phyloP scores from a whole-genome alignment of 805 yeast species.

The Candida piceae region DNA sequence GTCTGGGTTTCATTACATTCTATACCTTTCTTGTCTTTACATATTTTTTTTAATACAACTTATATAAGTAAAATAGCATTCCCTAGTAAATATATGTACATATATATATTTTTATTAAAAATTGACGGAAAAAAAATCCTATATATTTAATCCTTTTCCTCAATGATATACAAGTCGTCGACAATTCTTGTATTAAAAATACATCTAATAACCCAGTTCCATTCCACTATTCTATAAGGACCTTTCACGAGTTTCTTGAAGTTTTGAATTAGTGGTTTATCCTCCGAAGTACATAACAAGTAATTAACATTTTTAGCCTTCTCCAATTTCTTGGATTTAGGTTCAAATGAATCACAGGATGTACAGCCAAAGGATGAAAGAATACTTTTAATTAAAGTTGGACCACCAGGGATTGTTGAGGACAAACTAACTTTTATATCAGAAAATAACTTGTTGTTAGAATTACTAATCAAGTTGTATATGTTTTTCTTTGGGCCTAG shows the following conservation, averaged over 20 bases:
- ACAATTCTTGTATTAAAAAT: conserved; percentile 42
- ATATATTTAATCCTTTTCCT: conserved; percentile 3
- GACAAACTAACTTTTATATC: conserved; percentile 52
- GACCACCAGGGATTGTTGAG: conserved; percentile 55
- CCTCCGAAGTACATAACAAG: conserved; percentile 25
- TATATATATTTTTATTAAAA: too few species aligned
- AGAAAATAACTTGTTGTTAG: conserved; percentile 34
- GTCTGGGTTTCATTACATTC: too few species aligned
- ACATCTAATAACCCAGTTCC: conserved; percentile 61
- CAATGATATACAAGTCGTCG: conserved; percentile 15
- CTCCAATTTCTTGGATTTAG: conserved; percentile 14
- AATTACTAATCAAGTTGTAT: conserved; percentile 18
- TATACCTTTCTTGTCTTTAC: too few species aligned
- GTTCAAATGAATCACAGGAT: conserved; percentile 13
- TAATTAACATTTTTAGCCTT: conserved; percentile 15
- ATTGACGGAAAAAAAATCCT: too few species aligned
- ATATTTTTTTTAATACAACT: too few species aligned
- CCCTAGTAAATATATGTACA: too few species aligned
- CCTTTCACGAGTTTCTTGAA: conserved; percentile 22
- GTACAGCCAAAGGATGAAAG: conserved; percentile 53
- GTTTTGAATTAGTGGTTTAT: conserved; percentile 27
- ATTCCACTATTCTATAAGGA: conserved; percentile 41
- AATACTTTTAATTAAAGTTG: conserved; percentile 49
- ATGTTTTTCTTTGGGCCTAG: conserved; percentile 15
- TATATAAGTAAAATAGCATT: too few species aligned